Percentiles rank a stretch among this genome's conserved stretches.
Evolutionary conservation across 495 filamentous ascomycete genomes (phyloP).

Genomic region (Xylaria acuta): DNA sequence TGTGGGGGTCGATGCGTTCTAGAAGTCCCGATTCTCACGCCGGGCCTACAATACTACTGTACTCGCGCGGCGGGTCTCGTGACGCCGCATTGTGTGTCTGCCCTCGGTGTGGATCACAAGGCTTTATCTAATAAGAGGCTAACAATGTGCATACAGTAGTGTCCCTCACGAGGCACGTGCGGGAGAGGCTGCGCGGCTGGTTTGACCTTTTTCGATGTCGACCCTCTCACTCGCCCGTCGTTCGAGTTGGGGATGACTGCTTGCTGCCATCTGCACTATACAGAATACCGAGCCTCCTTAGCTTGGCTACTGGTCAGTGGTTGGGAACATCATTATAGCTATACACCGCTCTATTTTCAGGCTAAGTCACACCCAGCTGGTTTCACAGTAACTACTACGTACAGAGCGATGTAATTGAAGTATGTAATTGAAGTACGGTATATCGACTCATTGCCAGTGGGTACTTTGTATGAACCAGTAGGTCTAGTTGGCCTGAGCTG

Average conservation of each 20-base stretch:
- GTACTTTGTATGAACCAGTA: not conserved
- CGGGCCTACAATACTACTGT: not conserved
- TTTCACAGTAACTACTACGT: not conserved
- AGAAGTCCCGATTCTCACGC: conserved; percentile 4
- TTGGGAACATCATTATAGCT: not conserved
- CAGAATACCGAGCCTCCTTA: not conserved
- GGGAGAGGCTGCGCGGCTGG: not conserved
- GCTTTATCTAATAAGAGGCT: conserved; percentile 6
- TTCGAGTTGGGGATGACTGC: not conserved
- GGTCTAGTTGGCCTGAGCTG: not conserved
- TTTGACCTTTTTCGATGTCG: not conserved
- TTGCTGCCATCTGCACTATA: not conserved
- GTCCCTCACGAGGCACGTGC: not conserved
- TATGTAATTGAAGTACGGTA: not conserved
- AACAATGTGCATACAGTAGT: too few species aligned
- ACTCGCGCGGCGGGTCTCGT: not conserved
- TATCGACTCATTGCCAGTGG: not conserved
- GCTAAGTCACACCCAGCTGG: not conserved
- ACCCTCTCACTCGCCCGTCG: not conserved
- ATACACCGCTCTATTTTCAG: not conserved
- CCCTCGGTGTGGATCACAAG: not conserved
- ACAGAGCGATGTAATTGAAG: not conserved
- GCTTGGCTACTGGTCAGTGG: not conserved
- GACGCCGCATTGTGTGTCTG: not conserved
- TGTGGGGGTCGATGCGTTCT: not conserved